These are phyloP conservation scores for Malassezia furfur DNA, from an alignment of 1,284 basidiomycete species.

Conservation along the genomic window DNA sequence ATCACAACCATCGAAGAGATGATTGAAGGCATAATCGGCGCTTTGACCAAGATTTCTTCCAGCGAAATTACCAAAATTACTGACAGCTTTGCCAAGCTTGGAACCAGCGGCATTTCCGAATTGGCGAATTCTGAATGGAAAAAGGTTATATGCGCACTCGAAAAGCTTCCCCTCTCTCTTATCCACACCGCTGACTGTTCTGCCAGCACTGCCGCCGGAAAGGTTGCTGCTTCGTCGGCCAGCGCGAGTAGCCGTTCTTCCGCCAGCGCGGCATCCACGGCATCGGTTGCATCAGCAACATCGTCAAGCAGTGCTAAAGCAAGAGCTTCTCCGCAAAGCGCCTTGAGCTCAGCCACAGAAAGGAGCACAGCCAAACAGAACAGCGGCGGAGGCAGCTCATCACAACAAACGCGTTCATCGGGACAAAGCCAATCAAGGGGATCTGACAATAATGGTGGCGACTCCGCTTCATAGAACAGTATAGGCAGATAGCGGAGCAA, in stretches of 20 bases:
- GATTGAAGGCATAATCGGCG: neutral
- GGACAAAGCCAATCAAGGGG: too few species aligned
- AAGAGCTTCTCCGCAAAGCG: too few species aligned
- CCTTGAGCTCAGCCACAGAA: neutral
- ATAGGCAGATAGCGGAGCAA: too few species aligned
- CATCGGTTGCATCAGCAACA: too few species aligned
- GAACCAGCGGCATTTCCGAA: neutral
- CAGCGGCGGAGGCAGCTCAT: too few species aligned
- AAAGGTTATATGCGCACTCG: conserved; percentile 4
- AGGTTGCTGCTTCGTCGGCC: neutral
- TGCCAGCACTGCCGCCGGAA: neutral
- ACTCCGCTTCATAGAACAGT: too few species aligned
- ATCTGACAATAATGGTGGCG: too few species aligned
- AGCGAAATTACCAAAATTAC: neutral
- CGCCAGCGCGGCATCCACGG: too few species aligned
- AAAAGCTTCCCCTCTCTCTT: conserved; percentile 3
- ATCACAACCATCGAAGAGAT: neutral
- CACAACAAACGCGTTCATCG: too few species aligned
- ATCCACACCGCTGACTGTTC: conserved; percentile 8
- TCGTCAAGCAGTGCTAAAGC: too few species aligned
- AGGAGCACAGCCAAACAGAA: too few species aligned
- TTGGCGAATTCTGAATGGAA: conserved; percentile 2
- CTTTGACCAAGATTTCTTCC: neutral
- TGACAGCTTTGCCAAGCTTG: neutral
- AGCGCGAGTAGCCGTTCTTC: neutral